phyloP scores from a whole-genome alignment of 768 basidiomycete species.

The Fomitopsis serialis region DNA sequence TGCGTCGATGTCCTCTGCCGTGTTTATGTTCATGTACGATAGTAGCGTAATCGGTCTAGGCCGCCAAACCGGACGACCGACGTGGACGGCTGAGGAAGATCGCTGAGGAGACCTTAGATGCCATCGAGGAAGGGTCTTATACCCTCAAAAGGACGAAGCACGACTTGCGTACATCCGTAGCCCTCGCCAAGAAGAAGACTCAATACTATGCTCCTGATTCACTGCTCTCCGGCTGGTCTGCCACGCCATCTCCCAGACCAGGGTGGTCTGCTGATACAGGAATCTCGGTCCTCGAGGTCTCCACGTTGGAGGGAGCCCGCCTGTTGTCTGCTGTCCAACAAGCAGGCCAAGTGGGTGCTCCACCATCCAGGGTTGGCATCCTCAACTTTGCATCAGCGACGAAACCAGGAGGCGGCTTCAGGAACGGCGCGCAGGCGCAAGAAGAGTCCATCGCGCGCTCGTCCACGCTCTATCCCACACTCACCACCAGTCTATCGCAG shows the following conservation, averaged over 20 bases:
- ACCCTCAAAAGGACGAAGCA: constrained; percentile 22
- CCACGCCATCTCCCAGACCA: constrained; percentile 7
- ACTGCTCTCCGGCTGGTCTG: constrained; percentile 41
- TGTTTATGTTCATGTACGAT: not conserved
- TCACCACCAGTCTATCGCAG: constrained; percentile 47
- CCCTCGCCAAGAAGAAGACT: constrained; percentile 37
- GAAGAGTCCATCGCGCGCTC: constrained; percentile 79
- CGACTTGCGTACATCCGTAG: constrained; percentile 30
- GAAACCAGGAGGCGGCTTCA: constrained; percentile 73
- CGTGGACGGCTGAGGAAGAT: constrained; percentile 26
- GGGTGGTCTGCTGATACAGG: constrained; percentile 6
- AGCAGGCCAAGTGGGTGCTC: constrained; percentile 41
- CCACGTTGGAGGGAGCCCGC: constrained; percentile 60
- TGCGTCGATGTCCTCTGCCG: not conserved
- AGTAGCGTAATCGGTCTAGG: not conserved
- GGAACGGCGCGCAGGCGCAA: constrained; percentile 67
- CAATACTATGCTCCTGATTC: constrained; percentile 49
- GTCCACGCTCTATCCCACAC: constrained; percentile 62
- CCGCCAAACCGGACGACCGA: constrained; percentile 1
- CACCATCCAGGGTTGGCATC: constrained; percentile 51
- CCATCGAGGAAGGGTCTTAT: constrained; percentile 43
- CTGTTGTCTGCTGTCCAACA: constrained; percentile 21
- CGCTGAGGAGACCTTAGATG: constrained; percentile 45
- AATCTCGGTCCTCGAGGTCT: constrained; percentile 54
- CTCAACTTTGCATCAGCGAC: constrained; percentile 78